phyloP scores from a whole-genome alignment of 257 asterid genomes.

The Striga asiatica region DNA sequence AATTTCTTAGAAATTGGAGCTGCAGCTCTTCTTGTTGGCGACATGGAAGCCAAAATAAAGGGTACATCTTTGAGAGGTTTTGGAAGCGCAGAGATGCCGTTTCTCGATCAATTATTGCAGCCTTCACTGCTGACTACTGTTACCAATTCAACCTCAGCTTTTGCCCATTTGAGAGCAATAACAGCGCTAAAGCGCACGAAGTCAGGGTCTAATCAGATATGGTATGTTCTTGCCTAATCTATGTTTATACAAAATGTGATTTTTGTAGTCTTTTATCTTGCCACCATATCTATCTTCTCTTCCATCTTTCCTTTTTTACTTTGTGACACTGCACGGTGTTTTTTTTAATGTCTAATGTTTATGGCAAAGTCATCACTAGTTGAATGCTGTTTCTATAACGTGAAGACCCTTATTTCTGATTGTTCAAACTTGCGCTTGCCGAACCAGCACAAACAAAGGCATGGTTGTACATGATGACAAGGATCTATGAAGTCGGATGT shows the following conservation, averaged over 20 bases:
- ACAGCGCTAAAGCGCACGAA: constrained; percentile 87
- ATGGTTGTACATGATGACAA: neutral
- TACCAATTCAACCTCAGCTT: constrained; percentile 89
- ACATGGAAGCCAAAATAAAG: constrained; percentile 91
- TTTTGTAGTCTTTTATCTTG: constrained; percentile 10
- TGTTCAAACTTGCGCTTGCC: neutral
- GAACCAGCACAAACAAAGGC: neutral
- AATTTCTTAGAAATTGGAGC: constrained; percentile 97
- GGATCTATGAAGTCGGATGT: neutral
- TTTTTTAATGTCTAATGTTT: neutral
- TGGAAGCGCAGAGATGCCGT: constrained; percentile 92
- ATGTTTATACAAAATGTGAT: constrained; percentile 13
- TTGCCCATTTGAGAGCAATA: constrained; percentile 91
- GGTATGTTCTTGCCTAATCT: constrained; percentile 37
- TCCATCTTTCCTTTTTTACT: neutral
- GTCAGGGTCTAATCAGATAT: constrained; percentile 68
- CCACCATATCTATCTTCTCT: constrained; percentile 8
- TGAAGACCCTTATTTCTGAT: neutral
- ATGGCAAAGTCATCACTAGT: constrained; percentile 2
- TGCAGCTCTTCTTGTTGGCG: constrained; percentile 98
- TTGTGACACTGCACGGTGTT: neutral
- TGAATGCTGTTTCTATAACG: neutral
- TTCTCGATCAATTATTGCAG: constrained; percentile 90
- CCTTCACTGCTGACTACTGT: constrained; percentile 93
- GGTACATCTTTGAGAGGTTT: constrained; percentile 78